A percentile compares a stretch with the other conserved stretches of the same genome.
Conservation (phyloP, 2,329 filamentous ascomycete genomes). For the Diaporthe humulicola region DNA sequence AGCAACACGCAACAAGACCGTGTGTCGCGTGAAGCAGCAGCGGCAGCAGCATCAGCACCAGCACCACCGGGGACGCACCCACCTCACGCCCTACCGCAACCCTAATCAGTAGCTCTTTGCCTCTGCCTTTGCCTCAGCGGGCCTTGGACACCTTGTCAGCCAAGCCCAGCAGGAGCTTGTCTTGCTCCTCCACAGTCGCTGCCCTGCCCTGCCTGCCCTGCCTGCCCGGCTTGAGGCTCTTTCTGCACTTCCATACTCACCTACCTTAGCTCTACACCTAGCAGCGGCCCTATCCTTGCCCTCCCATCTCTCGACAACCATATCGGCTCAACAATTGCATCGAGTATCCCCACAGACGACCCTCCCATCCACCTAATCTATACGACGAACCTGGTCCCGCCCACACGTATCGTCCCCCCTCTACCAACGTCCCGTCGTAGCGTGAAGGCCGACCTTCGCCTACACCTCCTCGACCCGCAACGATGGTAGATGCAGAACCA, state of each 20-base stretch:
- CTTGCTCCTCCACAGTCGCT: constrained; percentile 33
- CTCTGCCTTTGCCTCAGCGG: constrained; percentile 10
- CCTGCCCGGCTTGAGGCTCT: constrained; percentile 33
- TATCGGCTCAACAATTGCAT: constrained; percentile 30
- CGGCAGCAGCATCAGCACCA: constrained; percentile 1
- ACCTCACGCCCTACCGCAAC: constrained; percentile 22
- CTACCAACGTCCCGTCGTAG: constrained; percentile 39
- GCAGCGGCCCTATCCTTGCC: constrained; percentile 27
- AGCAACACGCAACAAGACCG: constrained; percentile 26
- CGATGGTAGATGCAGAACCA: constrained; percentile 97
- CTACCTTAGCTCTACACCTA: constrained; percentile 37
- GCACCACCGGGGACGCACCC: constrained; percentile 19
- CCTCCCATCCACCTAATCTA: constrained; percentile 29
- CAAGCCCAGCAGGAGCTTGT: constrained; percentile 39
- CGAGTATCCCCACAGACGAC: constrained; percentile 27
- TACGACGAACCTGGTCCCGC: constrained; percentile 24
- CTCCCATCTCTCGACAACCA: constrained; percentile 33
- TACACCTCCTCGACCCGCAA: constrained; percentile 55
- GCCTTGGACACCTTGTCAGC: constrained; percentile 33
- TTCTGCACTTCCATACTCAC: constrained; percentile 33
- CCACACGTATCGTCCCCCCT: constrained; percentile 27
- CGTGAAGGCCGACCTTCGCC: constrained; percentile 45
- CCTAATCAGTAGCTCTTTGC: constrained; percentile 14
- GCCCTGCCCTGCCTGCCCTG: constrained; percentile 29
- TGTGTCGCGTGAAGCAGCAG: constrained; percentile 35